phyloP scores from a whole-genome alignment of 2,329 filamentous ascomycete species.

The Botrytis galanthina region DNA sequence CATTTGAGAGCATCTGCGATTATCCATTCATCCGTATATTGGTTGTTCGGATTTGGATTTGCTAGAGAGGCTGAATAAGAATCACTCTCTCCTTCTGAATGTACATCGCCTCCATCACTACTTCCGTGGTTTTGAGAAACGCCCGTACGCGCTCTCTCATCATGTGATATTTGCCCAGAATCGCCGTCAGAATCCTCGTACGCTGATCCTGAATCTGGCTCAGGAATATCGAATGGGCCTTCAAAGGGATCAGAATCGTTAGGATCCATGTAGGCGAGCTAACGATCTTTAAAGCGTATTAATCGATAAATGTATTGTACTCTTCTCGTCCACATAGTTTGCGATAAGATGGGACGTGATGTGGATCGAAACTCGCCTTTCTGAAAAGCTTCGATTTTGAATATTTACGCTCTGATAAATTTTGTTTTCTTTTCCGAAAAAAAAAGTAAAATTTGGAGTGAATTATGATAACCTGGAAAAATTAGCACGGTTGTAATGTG shows the following conservation, averaged over 20 bases:
- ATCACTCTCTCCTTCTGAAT: conserved; percentile 12
- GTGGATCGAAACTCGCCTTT: background rate
- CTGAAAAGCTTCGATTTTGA: background rate
- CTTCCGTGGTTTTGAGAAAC: background rate
- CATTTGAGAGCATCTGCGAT: conserved; percentile 28
- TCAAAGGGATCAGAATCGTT: conserved; percentile 23
- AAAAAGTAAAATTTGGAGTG: background rate
- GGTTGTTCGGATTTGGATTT: conserved; percentile 8
- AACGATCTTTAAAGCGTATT: conserved; percentile 25
- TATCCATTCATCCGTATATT: conserved; percentile 22
- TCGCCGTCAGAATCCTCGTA: conserved; percentile 31
- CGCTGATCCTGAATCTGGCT: conserved; percentile 34
- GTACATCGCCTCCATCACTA: background rate
- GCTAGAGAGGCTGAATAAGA: background rate
- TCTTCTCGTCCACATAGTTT: conserved; percentile 26
- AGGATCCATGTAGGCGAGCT: conserved; percentile 26
- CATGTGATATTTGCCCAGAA: conserved; percentile 22
- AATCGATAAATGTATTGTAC: conserved; percentile 17
- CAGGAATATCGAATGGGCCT: conserved; percentile 8
- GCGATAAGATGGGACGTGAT: background rate
- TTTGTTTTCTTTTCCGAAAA: background rate
- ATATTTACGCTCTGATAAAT: conserved; percentile 4
- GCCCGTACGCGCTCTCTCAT: conserved; percentile 12
- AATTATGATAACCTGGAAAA: background rate
- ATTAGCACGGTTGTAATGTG: background rate